Percentiles rank a stretch among this genome's conserved stretches.
These are phyloP conservation scores for Kwoniella dendrophila DNA, from an alignment of 768 basidiomycete genomes.

Conservation along the genomic window DNA sequence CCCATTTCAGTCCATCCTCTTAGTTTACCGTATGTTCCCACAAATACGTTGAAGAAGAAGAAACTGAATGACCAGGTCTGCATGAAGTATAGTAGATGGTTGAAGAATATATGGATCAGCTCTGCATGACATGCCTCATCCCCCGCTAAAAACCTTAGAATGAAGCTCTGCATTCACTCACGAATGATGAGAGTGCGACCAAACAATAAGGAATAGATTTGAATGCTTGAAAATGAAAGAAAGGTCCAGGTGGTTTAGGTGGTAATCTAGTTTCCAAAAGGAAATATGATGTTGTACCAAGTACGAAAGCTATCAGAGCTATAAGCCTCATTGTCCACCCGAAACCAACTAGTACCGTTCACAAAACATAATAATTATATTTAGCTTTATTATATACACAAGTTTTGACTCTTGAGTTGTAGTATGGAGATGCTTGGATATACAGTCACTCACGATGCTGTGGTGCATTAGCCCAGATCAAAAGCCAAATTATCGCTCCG, in stretches of 20 bases:
- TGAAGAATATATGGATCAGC: neutral
- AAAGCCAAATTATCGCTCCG: constrained; percentile 16
- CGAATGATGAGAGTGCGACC: constrained; percentile 19
- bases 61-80: constrained; percentile 32
- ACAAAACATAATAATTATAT: too few species aligned
- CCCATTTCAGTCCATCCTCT: constrained; percentile 24
- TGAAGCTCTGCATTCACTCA: too few species aligned
- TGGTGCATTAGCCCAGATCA: constrained; percentile 13
- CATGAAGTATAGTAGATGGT: neutral
- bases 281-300: constrained; percentile 24
- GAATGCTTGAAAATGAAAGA: constrained; percentile 33
- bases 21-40: constrained; percentile 31
- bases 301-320: constrained; percentile 22
- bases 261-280: constrained; percentile 36
- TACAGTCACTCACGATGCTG: neutral
- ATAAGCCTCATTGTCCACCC: constrained; percentile 38
- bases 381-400: too few species aligned
- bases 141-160: too few species aligned
- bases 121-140: too few species aligned
- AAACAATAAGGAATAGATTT: constrained; percentile 23
- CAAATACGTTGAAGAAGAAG: constrained; percentile 30
- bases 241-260: constrained; percentile 34
- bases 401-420: too few species aligned
- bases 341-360: constrained; percentile 39
- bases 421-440: neutral